phyloP scores from a whole-genome alignment of 2,329 filamentous ascomycete genomes.

The Pseudocercospora eumusae region DNA sequence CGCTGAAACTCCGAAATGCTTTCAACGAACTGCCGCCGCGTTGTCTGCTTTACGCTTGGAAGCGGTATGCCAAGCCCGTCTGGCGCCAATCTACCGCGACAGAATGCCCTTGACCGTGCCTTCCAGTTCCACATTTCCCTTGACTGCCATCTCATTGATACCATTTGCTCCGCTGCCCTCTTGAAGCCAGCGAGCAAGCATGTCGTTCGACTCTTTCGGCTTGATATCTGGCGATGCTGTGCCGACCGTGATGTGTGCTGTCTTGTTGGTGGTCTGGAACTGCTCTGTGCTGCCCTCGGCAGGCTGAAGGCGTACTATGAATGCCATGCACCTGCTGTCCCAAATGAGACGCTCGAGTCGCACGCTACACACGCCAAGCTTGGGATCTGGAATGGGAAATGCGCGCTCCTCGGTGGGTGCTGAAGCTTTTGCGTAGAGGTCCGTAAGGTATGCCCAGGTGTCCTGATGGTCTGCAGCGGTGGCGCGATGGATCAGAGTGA shows the following conservation, averaged over 20 bases:
- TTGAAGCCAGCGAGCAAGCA: conserved; percentile 75
- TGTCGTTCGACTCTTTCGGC: conserved; percentile 89
- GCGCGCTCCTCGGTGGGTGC: conserved; percentile 41
- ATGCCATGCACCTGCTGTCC: conserved; percentile 84
- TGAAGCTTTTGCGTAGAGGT: conserved; percentile 53
- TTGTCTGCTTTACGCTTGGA: not conserved
- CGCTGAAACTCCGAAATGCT: not conserved
- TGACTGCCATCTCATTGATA: conserved; percentile 57
- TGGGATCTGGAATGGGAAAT: conserved; percentile 47
- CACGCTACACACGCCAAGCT: conserved; percentile 66
- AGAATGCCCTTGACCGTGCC: conserved; percentile 57
- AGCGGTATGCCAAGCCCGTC: not conserved
- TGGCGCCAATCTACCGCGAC: conserved; percentile 24
- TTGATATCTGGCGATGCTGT: conserved; percentile 75
- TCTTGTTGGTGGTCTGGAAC: conserved; percentile 68
- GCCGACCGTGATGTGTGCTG: conserved; percentile 88
- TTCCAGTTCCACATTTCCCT: conserved; percentile 57
- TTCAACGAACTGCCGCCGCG: not conserved
- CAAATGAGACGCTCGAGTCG: conserved; percentile 71
- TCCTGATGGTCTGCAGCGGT: conserved; percentile 61
- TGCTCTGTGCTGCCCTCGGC: conserved; percentile 52
- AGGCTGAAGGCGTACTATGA: conserved; percentile 70
- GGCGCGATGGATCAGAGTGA: conserved; percentile 86
- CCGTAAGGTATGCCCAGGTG: conserved; percentile 73
- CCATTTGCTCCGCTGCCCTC: conserved; percentile 56